Base-by-base conservation (phyloP, 441 rosid species). In the Euphorbia celastroides region DNA sequence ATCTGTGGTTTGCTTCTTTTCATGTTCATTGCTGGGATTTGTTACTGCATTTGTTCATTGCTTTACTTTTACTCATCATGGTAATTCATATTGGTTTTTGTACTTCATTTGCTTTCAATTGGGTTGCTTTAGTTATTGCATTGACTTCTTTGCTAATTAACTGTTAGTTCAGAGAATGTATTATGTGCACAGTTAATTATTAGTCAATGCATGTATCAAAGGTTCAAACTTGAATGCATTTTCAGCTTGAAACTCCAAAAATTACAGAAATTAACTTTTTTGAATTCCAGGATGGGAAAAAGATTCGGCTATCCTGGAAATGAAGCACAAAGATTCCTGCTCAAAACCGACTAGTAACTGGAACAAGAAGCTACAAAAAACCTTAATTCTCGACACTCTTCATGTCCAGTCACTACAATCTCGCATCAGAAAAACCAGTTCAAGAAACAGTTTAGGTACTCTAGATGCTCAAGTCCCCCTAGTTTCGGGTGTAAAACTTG, bases 271-370 rank as follows among this genome's bases (percentile, higher is more conserved):
- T n/a, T n/a, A n/a, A n/a, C n/a, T 28, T 2, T 22, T 65, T 38
- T 58, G 41, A 25, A 31, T 42, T 54, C 16, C 57, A 89, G 99
- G 80, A 38, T 70, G 73, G 64, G 70, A 77, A 65, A 77, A 81
- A 42, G 93, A 85, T 51, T 88, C 87, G 60, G 79, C 75, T 8
- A 77, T 89, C 66, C n/a, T 93, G 68, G 96, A 91, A 89, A 79
- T 93, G 83, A 86, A 85, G 87, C 93, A 85, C 81, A 72, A 42
- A 23, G 85, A 78, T 57, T 72, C 73, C 34, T 86, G 96, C 79
- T 79, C 86, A 16, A 80, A 80, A 13, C 71, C 79, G 65, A 67
- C 58, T 17, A 32, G 17, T 60, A 80, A 86, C 71, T 83, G 86
- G 96, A 79, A 78, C 75, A 72, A 86, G 76, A 72, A 82, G 83